phyloP scores from a whole-genome alignment of 2,329 filamentous ascomycete species.

The Bipolaris bicolor region DNA sequence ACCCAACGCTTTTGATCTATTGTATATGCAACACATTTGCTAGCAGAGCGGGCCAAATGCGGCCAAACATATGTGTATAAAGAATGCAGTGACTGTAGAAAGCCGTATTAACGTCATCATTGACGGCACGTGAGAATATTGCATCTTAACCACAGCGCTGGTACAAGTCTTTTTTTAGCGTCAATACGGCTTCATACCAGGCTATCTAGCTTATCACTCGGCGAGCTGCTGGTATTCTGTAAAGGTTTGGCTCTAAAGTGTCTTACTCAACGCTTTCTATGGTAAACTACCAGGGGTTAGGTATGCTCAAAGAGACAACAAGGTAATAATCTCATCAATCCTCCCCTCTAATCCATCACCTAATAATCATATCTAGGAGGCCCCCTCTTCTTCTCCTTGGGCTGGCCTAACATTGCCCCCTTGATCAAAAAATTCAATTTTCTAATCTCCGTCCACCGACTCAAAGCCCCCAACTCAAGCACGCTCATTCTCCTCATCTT shows the following conservation, averaged over 20 bases:
- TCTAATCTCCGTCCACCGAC: constrained; percentile 74
- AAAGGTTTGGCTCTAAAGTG: no score
- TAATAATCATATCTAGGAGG: constrained; percentile 10
- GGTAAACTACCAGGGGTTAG: background rate
- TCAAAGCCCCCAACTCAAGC: constrained; percentile 71
- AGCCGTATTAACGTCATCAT: no score
- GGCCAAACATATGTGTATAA: background rate
- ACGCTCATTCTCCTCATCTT: constrained; percentile 73
- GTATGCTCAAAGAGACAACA: background rate
- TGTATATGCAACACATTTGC: background rate
- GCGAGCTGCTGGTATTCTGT: no score
- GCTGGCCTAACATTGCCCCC: constrained; percentile 23
- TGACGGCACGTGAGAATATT: no score
- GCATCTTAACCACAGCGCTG: no score
- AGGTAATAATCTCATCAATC: background rate
- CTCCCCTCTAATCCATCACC: background rate
- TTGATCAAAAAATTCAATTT: constrained; percentile 53
- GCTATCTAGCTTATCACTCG: no score
- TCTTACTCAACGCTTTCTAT: no score
- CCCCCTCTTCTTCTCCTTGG: constrained; percentile 19
- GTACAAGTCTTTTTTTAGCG: no score
- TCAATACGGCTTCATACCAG: no score
- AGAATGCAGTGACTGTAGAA: no score
- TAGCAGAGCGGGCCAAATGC: background rate
- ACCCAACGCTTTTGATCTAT: background rate